Percentiles rank a stretch among this genome's conserved stretches.
Evolutionary conservation across 164 flowering plant genomes (phyloP).

Genomic region (Liquidambar formosana): DNA sequence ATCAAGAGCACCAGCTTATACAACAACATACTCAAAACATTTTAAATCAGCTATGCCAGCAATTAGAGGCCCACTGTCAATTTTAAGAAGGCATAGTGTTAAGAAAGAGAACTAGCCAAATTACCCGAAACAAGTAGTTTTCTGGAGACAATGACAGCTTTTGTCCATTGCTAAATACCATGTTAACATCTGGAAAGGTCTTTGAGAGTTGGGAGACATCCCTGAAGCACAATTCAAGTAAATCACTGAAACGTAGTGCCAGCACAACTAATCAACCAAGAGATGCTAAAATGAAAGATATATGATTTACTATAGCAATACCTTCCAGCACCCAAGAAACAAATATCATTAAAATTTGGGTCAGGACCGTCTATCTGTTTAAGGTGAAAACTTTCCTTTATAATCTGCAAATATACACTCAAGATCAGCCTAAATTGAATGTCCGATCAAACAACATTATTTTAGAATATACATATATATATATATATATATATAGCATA

Average conservation of each 20-base stretch:
- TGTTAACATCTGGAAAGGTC: slow-evolving; percentile 73
- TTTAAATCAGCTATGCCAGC: neutral
- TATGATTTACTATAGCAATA: slow-evolving; percentile 22
- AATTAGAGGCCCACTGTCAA: neutral
- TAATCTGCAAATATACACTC: slow-evolving; percentile 60
- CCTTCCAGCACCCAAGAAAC: slow-evolving; percentile 91
- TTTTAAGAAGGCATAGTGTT: too few species aligned
- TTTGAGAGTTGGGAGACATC: slow-evolving; percentile 65
- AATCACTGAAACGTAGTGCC: neutral
- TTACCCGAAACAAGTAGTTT: slow-evolving; percentile 89
- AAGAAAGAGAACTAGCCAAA: slow-evolving; percentile 5
- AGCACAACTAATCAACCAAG: neutral
- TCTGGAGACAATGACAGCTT: slow-evolving; percentile 78
- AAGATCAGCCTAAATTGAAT: neutral
- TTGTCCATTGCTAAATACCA: slow-evolving; percentile 78
- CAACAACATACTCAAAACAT: too few species aligned
- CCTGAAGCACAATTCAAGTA: slow-evolving; percentile 36
- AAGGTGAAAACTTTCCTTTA: slow-evolving; percentile 55
- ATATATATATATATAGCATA: neutral
- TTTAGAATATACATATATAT: neutral
- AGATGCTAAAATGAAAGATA: neutral
- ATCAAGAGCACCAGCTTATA: too few species aligned
- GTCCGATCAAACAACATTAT: neutral
- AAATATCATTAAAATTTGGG: slow-evolving; percentile 79
- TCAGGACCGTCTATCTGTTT: slow-evolving; percentile 82